Evolutionary conservation across 192 early-diverging fungal species (phyloP).

Genomic region (Lobosporangium transversale): DNA sequence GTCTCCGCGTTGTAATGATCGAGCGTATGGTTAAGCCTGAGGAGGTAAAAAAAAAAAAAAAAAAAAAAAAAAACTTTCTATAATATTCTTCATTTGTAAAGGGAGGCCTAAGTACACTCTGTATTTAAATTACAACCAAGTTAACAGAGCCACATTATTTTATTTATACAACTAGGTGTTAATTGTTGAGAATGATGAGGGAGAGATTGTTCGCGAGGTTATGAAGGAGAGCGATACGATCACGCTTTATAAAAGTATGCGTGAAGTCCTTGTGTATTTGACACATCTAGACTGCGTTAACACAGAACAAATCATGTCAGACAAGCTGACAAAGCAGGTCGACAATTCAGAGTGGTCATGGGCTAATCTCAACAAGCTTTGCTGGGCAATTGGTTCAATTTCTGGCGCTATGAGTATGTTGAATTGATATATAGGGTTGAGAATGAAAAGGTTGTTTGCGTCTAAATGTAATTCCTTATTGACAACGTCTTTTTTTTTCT

Average conservation of each 20-base stretch:
- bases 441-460: too few species aligned
- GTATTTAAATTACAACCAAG: too few species aligned
- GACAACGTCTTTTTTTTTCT: neutral
- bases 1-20: conserved; percentile 95
- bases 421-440: too few species aligned
- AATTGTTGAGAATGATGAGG: conserved; percentile 98
- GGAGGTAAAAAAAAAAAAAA: conserved; percentile 72
- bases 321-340: conserved; percentile 93
- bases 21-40: conserved; percentile 99
- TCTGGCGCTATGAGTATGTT: conserved; percentile 89
- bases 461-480: too few species aligned
- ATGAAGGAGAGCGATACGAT: conserved; percentile 99
- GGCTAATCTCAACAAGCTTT: conserved; percentile 97
- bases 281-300: conserved; percentile 95
- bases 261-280: conserved; percentile 96
- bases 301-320: conserved; percentile 96
- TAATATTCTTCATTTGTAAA: too few species aligned
- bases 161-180: too few species aligned
- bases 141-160: too few species aligned
- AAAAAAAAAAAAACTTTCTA: too few species aligned
- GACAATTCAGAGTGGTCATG: conserved; percentile 98
- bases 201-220: conserved; percentile 97
- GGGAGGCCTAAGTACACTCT: too few species aligned
- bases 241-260: conserved; percentile 97
- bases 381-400: conserved; percentile 99